phyloP scores from a whole-genome alignment of 2,329 filamentous ascomycete species.

The Parascedosporium putredinis region DNA sequence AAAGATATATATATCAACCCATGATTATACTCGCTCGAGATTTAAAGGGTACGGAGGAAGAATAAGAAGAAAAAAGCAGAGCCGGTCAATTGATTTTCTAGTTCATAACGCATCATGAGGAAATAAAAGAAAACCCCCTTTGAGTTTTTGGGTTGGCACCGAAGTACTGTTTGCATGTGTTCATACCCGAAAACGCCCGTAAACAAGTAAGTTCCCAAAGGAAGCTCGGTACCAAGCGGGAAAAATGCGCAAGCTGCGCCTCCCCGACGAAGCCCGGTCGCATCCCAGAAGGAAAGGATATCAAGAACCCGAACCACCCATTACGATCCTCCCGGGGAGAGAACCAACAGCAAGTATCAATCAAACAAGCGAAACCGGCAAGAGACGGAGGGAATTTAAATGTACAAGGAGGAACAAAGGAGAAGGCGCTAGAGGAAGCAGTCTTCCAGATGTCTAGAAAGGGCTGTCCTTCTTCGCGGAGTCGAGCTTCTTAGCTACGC shows the following conservation, averaged over 20 bases:
- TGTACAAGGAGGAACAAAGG: background rate
- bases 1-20: too few relatives aligned
- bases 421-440: background rate
- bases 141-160: background rate
- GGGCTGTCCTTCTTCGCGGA: slow-evolving; percentile 19
- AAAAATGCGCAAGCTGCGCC: too few relatives aligned
- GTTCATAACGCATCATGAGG: slow-evolving; percentile 7
- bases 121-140: background rate
- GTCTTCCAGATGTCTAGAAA: slow-evolving; percentile 21
- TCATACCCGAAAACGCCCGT: background rate
- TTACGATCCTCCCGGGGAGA: slow-evolving; percentile 7
- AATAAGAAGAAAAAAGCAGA: slow-evolving; percentile 5
- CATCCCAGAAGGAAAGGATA: slow-evolving; percentile 10
- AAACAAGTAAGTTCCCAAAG: background rate
- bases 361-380: slow-evolving; percentile 7
- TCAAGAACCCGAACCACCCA: background rate
- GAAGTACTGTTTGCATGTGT: background rate
- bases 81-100: slow-evolving; percentile 5
- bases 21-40: too few relatives aligned
- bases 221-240: too few relatives aligned
- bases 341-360: background rate
- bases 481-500: slow-evolving; percentile 51
- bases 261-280: background rate
- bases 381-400: background rate
- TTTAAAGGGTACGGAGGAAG: background rate